Conservation (phyloP, 805 yeast genomes). For the Blastobotrys terrestris region DNA sequence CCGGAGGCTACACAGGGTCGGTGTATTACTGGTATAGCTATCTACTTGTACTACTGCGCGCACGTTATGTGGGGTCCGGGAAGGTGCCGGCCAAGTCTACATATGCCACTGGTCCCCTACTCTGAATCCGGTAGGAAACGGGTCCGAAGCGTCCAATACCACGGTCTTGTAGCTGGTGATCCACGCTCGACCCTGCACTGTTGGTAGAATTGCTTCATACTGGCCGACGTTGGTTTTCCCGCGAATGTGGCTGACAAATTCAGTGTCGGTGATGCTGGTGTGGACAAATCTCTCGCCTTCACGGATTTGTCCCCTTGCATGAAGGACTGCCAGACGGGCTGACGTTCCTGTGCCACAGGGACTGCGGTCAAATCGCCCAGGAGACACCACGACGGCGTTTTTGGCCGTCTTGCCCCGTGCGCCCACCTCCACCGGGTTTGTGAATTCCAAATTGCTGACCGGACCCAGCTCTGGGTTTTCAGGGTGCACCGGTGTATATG, state of each 20-base stretch:
- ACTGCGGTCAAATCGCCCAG: neutral
- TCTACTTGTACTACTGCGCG: too few species aligned
- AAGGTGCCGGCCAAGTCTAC: neutral
- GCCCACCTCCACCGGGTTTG: neutral
- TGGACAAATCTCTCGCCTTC: neutral
- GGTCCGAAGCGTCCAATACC: neutral
- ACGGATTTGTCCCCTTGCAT: neutral
- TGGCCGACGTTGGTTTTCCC: neutral
- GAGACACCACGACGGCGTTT: neutral
- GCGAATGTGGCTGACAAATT: neutral
- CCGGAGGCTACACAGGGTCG: neutral
- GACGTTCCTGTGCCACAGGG: neutral
- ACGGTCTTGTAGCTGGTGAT: neutral
- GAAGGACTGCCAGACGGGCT: neutral
- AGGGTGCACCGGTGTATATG: neutral
- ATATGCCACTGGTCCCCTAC: neutral
- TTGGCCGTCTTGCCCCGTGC: neutral
- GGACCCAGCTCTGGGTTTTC: neutral
- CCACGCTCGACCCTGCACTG: neutral
- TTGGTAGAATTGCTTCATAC: neutral
- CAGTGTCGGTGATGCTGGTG: neutral
- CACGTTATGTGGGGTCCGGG: too few species aligned
- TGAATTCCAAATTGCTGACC: neutral
- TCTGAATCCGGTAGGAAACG: neutral
- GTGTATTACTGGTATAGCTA: too few species aligned